phyloP scores from a whole-genome alignment of 208 protist genomes.

The Crithidia acanthocephali region DNA sequence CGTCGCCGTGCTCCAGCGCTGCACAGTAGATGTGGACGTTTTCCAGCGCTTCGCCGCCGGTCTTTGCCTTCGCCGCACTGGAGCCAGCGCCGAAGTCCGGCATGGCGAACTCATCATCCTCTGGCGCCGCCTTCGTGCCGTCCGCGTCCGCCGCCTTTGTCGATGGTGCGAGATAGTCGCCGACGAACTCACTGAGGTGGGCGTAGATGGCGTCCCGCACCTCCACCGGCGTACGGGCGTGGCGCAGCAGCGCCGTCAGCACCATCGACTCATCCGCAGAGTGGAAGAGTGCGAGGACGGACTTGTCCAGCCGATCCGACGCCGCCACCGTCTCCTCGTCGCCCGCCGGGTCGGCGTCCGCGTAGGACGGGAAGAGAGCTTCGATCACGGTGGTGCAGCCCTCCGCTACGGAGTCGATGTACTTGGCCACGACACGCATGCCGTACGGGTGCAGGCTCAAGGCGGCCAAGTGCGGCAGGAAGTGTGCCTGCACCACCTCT shows the following conservation, averaged over 20 bases:
- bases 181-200: constrained; percentile 70
- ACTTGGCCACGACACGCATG: constrained; percentile 81
- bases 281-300: constrained; percentile 47
- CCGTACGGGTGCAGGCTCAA: constrained; percentile 69
- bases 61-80: neutral
- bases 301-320: constrained; percentile 41
- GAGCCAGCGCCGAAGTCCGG: constrained; percentile 68
- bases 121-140: neutral
- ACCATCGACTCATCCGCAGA: constrained; percentile 66
- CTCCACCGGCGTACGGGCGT: constrained; percentile 48
- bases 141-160: neutral
- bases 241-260: constrained; percentile 66
- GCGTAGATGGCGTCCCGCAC: constrained; percentile 84
- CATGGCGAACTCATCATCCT: constrained; percentile 45
- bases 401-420: constrained; percentile 45
- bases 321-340: constrained; percentile 28
- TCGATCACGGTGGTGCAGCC: constrained; percentile 49
- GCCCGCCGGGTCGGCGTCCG: constrained; percentile 27
- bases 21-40: constrained; percentile 70
- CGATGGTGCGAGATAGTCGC: constrained; percentile 57
- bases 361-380: constrained; percentile 39
- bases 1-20: constrained; percentile 76
- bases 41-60: neutral
- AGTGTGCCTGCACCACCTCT: constrained; percentile 57
- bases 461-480: constrained; percentile 43